Conservation (phyloP, 352 stramenopile genomes). For the Globisporangium okanoganense region DNA sequence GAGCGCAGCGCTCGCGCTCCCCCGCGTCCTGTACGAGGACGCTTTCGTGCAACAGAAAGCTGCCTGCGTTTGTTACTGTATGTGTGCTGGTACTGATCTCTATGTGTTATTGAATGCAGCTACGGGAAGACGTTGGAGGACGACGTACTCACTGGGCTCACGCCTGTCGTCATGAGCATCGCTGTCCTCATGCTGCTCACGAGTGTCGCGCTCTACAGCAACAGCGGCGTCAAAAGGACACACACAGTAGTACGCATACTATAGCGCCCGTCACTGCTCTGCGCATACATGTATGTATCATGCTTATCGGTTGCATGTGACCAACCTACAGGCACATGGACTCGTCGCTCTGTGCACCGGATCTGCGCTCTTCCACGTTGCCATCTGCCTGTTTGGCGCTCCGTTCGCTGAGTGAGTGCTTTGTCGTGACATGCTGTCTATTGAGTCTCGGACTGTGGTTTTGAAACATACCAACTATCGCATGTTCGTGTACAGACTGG, state of each 20-base stretch:
- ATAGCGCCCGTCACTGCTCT: not conserved
- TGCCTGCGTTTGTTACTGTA: too few species aligned
- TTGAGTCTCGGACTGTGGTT: not conserved
- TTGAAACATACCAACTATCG: slow-evolving; percentile 10
- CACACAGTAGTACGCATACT: too few species aligned
- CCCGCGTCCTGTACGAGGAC: slow-evolving; percentile 24
- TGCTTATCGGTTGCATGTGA: too few species aligned
- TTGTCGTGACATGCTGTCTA: not conserved
- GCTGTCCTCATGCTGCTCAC: slow-evolving; percentile 24
- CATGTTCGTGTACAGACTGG: slow-evolving; percentile 31
- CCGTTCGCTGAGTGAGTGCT: slow-evolving; percentile 49
- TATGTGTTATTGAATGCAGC: slow-evolving; percentile 16
- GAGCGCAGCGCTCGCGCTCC: slow-evolving; percentile 13
- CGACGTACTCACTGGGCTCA: slow-evolving; percentile 35
- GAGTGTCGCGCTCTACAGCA: slow-evolving; percentile 24
- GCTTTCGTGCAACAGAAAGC: slow-evolving; percentile 2
- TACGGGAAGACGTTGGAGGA: slow-evolving; percentile 40
- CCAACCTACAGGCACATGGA: too few species aligned
- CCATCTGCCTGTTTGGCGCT: slow-evolving; percentile 73
- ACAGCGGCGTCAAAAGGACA: not conserved
- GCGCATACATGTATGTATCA: too few species aligned
- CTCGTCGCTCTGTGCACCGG: slow-evolving; percentile 33
- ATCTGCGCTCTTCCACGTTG: slow-evolving; percentile 43
- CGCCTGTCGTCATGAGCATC: slow-evolving; percentile 32
- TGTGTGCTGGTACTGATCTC: not conserved